Conservation (phyloP, 2,329 filamentous ascomycete genomes). For the Fusarium mangiferae region DNA sequence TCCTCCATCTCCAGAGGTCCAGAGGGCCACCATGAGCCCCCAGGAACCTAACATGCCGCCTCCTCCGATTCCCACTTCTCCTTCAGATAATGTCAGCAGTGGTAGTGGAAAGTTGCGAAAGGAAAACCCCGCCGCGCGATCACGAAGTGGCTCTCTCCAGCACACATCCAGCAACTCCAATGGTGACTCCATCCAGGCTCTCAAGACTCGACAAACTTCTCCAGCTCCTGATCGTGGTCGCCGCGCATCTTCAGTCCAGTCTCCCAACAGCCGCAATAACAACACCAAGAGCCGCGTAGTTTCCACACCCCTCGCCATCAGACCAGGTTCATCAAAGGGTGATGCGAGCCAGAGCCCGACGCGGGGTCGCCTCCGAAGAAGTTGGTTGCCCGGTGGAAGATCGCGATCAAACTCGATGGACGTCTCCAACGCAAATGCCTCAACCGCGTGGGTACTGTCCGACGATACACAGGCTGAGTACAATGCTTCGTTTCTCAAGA, state of each 20-base stretch:
- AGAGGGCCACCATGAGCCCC: slow-evolving; percentile 38
- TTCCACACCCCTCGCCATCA: slow-evolving; percentile 46
- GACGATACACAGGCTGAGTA: slow-evolving; percentile 66
- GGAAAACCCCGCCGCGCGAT: slow-evolving; percentile 41
- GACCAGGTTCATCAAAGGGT: slow-evolving; percentile 40
- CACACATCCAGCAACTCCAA: slow-evolving; percentile 28
- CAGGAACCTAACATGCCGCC: slow-evolving; percentile 33
- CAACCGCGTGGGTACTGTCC: slow-evolving; percentile 65
- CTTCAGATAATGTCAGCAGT: slow-evolving; percentile 29
- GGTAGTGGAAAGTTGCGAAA: slow-evolving; percentile 48
- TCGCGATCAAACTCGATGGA: slow-evolving; percentile 63
- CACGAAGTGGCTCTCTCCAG: slow-evolving; percentile 50
- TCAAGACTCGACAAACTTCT: slow-evolving; percentile 44
- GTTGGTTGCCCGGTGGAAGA: slow-evolving; percentile 63
- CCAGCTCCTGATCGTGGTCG: slow-evolving; percentile 54
- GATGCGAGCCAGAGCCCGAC: slow-evolving; percentile 57
- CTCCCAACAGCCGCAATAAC: slow-evolving; percentile 42
- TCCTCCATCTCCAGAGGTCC: slow-evolving; percentile 45
- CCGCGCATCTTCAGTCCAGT: slow-evolving; percentile 62
- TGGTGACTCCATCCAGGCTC: slow-evolving; percentile 31
- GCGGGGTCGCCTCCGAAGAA: slow-evolving; percentile 60
- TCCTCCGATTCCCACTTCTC: slow-evolving; percentile 20
- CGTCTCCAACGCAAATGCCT: slow-evolving; percentile 32
- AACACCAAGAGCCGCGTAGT: slow-evolving; percentile 48
- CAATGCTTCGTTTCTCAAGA: slow-evolving; percentile 61